Conservation (phyloP, 139 green algal species). For the Volvox africanus region DNA sequence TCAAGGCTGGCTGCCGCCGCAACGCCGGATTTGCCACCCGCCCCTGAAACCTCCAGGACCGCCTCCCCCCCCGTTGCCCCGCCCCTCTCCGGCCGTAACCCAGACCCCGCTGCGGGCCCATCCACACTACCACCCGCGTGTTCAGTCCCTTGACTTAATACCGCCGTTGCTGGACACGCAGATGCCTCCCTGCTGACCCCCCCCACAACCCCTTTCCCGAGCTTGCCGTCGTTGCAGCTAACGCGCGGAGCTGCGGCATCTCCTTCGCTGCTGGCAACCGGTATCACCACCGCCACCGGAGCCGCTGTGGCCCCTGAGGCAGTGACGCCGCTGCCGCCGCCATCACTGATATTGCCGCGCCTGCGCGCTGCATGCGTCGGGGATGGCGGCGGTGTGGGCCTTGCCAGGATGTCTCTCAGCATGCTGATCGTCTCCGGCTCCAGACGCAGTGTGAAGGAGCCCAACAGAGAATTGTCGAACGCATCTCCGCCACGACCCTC, state of each 20-base stretch:
- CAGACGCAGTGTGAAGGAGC: slow-evolving; percentile 15
- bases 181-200: not conserved
- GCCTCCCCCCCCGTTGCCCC: not conserved
- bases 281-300: not conserved
- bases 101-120: not conserved
- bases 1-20: not conserved
- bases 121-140: not conserved
- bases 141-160: not conserved
- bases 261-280: not conserved
- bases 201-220: too few species aligned
- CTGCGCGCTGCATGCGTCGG: not conserved
- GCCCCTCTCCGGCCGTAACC: too few species aligned
- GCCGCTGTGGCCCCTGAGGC: not conserved
- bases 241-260: too few species aligned
- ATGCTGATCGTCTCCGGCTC: not conserved
- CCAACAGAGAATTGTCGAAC: slow-evolving; percentile 12
- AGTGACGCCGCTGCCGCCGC: not conserved
- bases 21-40: not conserved
- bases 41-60: not conserved
- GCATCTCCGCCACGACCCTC: not conserved
- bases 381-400: not conserved
- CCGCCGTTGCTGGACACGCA: too few species aligned
- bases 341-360: not conserved
- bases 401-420: not conserved
- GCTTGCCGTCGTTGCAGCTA: too few species aligned